These are phyloP conservation scores for Tulasnella sp. DNA, from an alignment of 768 basidiomycete species.

Conservation along the genomic window DNA sequence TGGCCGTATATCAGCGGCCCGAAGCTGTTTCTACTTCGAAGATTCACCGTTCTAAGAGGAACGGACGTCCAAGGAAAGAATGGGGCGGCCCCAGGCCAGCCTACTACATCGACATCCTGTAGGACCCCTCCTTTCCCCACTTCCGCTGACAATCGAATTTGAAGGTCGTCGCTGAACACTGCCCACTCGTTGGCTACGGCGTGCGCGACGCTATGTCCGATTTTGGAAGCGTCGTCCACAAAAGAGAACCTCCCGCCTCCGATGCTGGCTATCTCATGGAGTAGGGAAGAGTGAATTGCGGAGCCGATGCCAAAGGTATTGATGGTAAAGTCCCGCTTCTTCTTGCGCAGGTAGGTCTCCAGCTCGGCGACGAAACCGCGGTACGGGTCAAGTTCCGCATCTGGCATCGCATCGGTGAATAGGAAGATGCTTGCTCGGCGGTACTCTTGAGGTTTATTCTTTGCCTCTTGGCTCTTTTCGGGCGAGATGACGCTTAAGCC, in stretches of 20 bases:
- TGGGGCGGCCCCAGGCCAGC: neutral
- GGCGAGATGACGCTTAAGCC: neutral
- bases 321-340: constrained; percentile 29
- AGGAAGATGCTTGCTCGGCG: constrained; percentile 28
- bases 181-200: constrained; percentile 35
- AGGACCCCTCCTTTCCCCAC: constrained; percentile 27
- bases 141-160: constrained; percentile 20
- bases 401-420: constrained; percentile 36
- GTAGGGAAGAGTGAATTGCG: constrained; percentile 34
- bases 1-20: neutral
- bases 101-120: constrained; percentile 10
- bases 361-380: constrained; percentile 34
- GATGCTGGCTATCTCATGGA: constrained; percentile 29
- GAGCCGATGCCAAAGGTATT: constrained; percentile 37
- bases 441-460: neutral
- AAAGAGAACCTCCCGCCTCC: constrained; percentile 28
- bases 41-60: neutral
- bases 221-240: constrained; percentile 35
- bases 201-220: constrained; percentile 36
- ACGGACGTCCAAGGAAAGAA: no score
- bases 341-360: constrained; percentile 27
- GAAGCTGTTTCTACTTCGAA: neutral
- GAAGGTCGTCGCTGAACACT: constrained; percentile 29
- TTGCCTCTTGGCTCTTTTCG: neutral
- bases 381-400: constrained; percentile 27